A percentile compares a stretch with the other conserved stretches of the same genome.
Evolutionary conservation across 1,284 basidiomycete genomes (phyloP).

Genomic region (Ganoderma resinaceum): DNA sequence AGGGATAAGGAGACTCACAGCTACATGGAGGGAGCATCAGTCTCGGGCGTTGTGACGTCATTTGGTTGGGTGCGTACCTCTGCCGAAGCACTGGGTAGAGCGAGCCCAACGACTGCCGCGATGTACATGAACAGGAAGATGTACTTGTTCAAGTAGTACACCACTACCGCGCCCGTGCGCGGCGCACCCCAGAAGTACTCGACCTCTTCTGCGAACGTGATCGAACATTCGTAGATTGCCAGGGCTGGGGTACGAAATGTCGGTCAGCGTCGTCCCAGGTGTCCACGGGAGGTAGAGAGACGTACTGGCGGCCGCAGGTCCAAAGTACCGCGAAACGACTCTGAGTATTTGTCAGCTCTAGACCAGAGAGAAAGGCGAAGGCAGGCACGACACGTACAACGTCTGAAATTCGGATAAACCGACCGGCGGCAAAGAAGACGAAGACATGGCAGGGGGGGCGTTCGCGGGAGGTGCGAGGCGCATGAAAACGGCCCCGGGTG

Average conservation of each 20-base stretch:
- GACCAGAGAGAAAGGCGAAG: too few relatives aligned
- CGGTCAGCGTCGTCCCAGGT: not conserved
- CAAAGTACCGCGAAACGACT: constrained; percentile 1
- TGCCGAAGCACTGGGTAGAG: not conserved
- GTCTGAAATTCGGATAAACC: not conserved
- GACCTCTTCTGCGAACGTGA: constrained; percentile 7
- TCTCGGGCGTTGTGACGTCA: not conserved
- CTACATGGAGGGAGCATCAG: not conserved
- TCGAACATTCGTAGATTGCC: constrained; percentile 8
- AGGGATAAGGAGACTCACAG: not conserved
- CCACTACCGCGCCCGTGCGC: not conserved
- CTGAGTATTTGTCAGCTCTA: not conserved
- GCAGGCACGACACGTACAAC: not conserved
- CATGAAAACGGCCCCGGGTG: not conserved
- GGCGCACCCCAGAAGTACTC: constrained; percentile 6
- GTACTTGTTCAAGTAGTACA: constrained; percentile 8
- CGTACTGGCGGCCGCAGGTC: not conserved
- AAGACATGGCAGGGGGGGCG: not conserved
- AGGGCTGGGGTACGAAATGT: not conserved
- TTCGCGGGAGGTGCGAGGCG: not conserved
- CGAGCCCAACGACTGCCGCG: not conserved
- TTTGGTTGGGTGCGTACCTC: not conserved
- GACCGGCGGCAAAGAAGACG: not conserved
- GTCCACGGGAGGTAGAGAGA: not conserved
- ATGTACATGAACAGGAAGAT: not conserved